These are phyloP conservation scores for Leccinum sublutescens DNA, from an alignment of 768 basidiomycete genomes.

Conservation along the genomic window DNA sequence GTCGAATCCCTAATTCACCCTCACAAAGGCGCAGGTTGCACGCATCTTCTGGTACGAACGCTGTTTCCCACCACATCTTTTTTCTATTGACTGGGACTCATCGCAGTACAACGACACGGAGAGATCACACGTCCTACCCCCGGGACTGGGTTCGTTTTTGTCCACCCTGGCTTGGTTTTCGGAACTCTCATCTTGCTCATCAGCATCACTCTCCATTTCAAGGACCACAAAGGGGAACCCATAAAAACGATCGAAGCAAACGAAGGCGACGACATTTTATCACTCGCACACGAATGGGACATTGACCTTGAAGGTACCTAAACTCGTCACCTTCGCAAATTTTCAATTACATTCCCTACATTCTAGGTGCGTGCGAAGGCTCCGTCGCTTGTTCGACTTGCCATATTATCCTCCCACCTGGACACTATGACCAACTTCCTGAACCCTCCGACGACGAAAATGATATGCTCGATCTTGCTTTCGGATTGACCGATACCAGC, in stretches of 20 bases:
- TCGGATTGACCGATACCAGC: conserved; percentile 93
- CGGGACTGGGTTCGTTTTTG: conserved; percentile 59
- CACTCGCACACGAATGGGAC: conserved; percentile 92
- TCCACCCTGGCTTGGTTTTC: background rate
- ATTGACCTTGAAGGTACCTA: conserved; percentile 88
- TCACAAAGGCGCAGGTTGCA: conserved; percentile 14
- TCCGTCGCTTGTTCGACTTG: conserved; percentile 98
- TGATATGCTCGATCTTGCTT: conserved; percentile 98
- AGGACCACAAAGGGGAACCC: conserved; percentile 79
- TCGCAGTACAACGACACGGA: conserved; percentile 42
- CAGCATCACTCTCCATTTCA: conserved; percentile 89
- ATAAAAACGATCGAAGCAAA: conserved; percentile 89
- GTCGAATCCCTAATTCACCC: background rate
- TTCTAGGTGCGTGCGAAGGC: conserved; percentile 90
- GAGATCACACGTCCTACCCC: conserved; percentile 56
- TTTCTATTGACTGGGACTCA: background rate
- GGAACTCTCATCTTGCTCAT: background rate
- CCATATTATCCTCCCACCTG: conserved; percentile 65
- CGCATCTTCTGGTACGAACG: conserved; percentile 16
- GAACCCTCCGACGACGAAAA: conserved; percentile 99
- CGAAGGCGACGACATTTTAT: conserved; percentile 91
- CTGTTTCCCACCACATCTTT: background rate
- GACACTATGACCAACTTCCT: conserved; percentile 81
- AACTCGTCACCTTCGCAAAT: background rate
- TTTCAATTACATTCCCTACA: background rate